Evolutionary conservation across 345 rosid species (phyloP).

Genomic region (Mercurialis annua): DNA sequence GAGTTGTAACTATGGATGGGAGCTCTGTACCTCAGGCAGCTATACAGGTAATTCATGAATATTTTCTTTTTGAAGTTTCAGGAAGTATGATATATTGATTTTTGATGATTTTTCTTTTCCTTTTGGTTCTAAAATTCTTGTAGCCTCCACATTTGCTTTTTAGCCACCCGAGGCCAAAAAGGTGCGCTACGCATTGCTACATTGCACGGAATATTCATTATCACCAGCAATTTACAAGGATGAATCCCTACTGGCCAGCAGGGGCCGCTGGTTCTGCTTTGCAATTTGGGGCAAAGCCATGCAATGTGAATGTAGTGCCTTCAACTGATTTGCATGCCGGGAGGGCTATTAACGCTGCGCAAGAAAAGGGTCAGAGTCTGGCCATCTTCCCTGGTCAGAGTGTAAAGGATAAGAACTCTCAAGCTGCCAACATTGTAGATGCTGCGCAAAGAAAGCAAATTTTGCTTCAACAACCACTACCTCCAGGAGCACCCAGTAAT

Average conservation of each 20-base stretch:
- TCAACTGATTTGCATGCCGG: slow-evolving; percentile 68
- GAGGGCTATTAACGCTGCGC: slow-evolving; percentile 44
- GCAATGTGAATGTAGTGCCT: slow-evolving; percentile 71
- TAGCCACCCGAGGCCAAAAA: slow-evolving; percentile 76
- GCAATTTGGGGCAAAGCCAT: slow-evolving; percentile 67
- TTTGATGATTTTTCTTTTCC: background rate
- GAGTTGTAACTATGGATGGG: slow-evolving; percentile 83
- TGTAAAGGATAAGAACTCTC: slow-evolving; percentile 55
- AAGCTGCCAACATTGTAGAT: slow-evolving; percentile 49
- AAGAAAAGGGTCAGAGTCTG: slow-evolving; percentile 59
- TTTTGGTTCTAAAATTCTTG: background rate
- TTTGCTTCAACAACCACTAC: slow-evolving; percentile 74
- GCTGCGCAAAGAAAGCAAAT: slow-evolving; percentile 77
- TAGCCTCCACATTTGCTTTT: slow-evolving; percentile 75
- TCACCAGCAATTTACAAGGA: slow-evolving; percentile 73
- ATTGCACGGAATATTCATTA: slow-evolving; percentile 72
- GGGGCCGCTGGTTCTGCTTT: slow-evolving; percentile 72
- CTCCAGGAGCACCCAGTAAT: slow-evolving; percentile 72
- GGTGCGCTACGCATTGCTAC: slow-evolving; percentile 94
- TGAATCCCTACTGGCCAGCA: slow-evolving; percentile 95
- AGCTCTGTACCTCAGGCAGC: slow-evolving; percentile 65
- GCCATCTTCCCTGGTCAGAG: slow-evolving; percentile 41
- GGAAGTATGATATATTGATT: too few relatives aligned
- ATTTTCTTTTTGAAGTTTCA: background rate
- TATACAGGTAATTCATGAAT: slow-evolving; percentile 50